Percentiles rank a stretch among this genome's conserved stretches.
phyloP scores from a whole-genome alignment of 139 green algal species.

The Raphidocelis subcapitata region DNA sequence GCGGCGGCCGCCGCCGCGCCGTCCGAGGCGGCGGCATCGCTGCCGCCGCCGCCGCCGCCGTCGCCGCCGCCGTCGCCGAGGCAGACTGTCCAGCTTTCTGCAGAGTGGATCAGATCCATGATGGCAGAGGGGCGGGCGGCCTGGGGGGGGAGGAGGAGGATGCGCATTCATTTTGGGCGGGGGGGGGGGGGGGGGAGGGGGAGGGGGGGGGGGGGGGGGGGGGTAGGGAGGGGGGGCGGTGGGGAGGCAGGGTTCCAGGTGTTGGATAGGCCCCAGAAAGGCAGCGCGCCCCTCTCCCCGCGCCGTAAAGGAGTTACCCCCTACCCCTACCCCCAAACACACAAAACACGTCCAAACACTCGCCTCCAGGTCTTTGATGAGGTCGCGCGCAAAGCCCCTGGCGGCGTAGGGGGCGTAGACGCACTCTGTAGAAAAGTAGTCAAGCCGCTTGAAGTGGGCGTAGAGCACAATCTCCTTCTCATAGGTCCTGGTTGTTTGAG shows the following conservation, averaged over 20 bases:
- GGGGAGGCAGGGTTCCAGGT: no score
- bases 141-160: constrained; percentile 43
- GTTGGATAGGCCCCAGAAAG: no score
- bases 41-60: not conserved
- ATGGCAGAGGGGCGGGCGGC: constrained; percentile 76
- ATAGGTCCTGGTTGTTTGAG: constrained; percentile 55
- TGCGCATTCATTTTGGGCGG: no score
- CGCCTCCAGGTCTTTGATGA: constrained; percentile 96
- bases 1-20: no score
- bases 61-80: not conserved
- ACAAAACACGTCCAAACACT: not conserved
- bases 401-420: constrained; percentile 95
- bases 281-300: no score
- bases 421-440: constrained; percentile 98
- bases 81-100: constrained; percentile 64
- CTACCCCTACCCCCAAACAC: no score
- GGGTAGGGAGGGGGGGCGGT: no score
- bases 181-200: no score
- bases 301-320: no score
- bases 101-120: constrained; percentile 84
- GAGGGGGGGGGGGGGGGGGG: no score
- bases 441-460: constrained; percentile 96
- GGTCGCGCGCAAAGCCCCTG: constrained; percentile 87
- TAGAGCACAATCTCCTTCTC: constrained; percentile 99
- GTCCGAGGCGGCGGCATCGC: no score